Evolutionary conservation across 2,329 filamentous ascomycete species (phyloP), one percentile per base, ranked within the genome.

Genomic region (Pseudocercospora pini-densiflorae): DNA sequence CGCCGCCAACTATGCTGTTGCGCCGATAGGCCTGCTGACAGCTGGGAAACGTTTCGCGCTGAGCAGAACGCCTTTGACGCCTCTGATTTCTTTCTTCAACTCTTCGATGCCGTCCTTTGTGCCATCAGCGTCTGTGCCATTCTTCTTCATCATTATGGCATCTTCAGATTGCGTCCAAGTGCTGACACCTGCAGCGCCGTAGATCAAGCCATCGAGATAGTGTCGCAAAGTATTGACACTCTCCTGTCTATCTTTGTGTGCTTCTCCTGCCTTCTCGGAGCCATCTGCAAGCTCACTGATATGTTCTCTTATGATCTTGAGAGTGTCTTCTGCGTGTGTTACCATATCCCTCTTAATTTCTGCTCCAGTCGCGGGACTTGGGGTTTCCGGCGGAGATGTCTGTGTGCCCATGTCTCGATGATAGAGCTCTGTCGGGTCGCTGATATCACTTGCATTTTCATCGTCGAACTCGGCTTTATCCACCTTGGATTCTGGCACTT

Each of bases 321-420:
- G 73, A 54, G 51, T 71, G 45, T 62, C 76, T 67, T 27, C 74
- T 67, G 64, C 72, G 57, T 65, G 68, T 7, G 74, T 69, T 0
- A 74, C 63, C 9, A 75, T 67, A 1, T 77, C 77, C 14, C 69
- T 66, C 23, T 71, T 67, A 12, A 57, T 63, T 45, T 49, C 60
- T 8, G 59, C 57, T 21, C 63, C 10, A 76, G 75, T 27, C 31
- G 69, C 29, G 77, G 77, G 3, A 77, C 71, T 24, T 78, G 72
- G 5, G 82, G 80, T 3, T 83, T 83, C 2, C 83, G 77, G 81
- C 1, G 83, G 83, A 0, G 88, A 89, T 0, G 92, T 95, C 78
- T 95, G 92, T 0, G 92, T 91, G 69, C 91, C 91, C 66, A 92
- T 86, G 75, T 95, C 92, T 54, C 91, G 88, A 77, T 94, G 91